Percentiles rank a stretch among this genome's conserved stretches.
phyloP scores from a whole-genome alignment of 2,329 filamentous ascomycete species.

The Hypomyces rosellus region DNA sequence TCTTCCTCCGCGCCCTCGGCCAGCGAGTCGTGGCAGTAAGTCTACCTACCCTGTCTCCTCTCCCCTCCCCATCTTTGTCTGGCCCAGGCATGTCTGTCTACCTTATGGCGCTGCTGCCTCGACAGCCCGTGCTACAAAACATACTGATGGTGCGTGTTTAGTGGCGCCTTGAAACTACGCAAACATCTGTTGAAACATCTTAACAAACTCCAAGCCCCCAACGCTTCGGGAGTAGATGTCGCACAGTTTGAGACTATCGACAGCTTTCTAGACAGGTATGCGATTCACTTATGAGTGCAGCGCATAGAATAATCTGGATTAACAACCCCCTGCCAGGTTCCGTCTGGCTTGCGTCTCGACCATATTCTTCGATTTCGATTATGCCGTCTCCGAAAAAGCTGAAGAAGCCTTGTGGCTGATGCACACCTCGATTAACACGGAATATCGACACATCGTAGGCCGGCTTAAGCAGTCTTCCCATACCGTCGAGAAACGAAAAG shows the following conservation, averaged over 20 bases:
- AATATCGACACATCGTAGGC: conserved; percentile 65
- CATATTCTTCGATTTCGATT: conserved; percentile 66
- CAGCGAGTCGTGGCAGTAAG: conserved; percentile 35
- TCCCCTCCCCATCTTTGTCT: too few relatives aligned
- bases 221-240: conserved; percentile 31
- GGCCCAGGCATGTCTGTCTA: neutral
- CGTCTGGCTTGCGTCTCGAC: conserved; percentile 65
- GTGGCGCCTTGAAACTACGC: conserved; percentile 38
- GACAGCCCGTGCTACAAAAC: too few relatives aligned
- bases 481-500: conserved; percentile 62
- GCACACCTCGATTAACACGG: conserved; percentile 70
- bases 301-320: neutral
- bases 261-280: conserved; percentile 35
- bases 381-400: conserved; percentile 55
- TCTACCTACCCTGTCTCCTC: conserved; percentile 4
- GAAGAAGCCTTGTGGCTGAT: conserved; percentile 72
- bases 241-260: conserved; percentile 40
- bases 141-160: conserved; percentile 19
- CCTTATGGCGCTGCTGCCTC: neutral
- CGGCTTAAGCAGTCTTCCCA: conserved; percentile 46
- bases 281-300: neutral
- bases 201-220: conserved; percentile 34
- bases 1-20: conserved; percentile 22
- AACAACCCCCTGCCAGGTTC: conserved; percentile 43
- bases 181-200: conserved; percentile 38